Percentiles rank a stretch among this genome's conserved stretches.
phyloP scores from a whole-genome alignment of 2,329 filamentous ascomycete species.

The Knoxdaviesia capensis region DNA sequence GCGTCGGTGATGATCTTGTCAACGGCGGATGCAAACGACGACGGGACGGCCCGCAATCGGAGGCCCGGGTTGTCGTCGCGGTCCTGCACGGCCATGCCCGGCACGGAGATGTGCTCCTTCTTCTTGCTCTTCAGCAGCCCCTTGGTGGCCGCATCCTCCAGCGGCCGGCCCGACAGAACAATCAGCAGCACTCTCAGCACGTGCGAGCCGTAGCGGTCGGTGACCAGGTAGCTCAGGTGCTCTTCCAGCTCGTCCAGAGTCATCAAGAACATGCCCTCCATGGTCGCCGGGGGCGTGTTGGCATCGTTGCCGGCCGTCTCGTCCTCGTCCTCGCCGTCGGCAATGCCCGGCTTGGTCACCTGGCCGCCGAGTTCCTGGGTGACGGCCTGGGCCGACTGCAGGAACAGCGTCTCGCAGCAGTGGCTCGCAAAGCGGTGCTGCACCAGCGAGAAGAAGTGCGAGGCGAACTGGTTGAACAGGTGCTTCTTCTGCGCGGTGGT shows the following conservation, averaged over 20 bases:
- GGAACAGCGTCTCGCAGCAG: conserved; percentile 86
- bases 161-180: conserved; percentile 63
- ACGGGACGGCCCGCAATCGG: conserved; percentile 41
- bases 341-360: conserved; percentile 15
- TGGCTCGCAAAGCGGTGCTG: conserved; percentile 95
- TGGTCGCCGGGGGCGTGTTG: conserved; percentile 29
- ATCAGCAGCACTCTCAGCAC: conserved; percentile 70
- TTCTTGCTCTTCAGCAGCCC: conserved; percentile 76
- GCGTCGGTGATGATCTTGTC: conserved; percentile 69
- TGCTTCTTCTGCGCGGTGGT: conserved; percentile 63
- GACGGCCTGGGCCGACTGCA: conserved; percentile 60
- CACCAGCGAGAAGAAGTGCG: conserved; percentile 74
- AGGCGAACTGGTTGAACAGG: conserved; percentile 67
- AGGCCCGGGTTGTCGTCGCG: conserved; percentile 8
- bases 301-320: conserved; percentile 2
- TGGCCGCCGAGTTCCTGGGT: conserved; percentile 45
- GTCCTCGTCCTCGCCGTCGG: conserved; percentile 18
- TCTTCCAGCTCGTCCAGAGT: conserved; percentile 78
- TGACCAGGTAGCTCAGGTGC: conserved; percentile 64
- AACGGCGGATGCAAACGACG: conserved; percentile 56
- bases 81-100: conserved; percentile 14
- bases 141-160: conserved; percentile 48
- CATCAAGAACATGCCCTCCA: conserved; percentile 71
- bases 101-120: conserved; percentile 63
- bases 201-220: conserved; percentile 79